Evolutionary conservation across 192 early-diverging fungal genomes (phyloP).

Genomic region (Kappamyces sp.): DNA sequence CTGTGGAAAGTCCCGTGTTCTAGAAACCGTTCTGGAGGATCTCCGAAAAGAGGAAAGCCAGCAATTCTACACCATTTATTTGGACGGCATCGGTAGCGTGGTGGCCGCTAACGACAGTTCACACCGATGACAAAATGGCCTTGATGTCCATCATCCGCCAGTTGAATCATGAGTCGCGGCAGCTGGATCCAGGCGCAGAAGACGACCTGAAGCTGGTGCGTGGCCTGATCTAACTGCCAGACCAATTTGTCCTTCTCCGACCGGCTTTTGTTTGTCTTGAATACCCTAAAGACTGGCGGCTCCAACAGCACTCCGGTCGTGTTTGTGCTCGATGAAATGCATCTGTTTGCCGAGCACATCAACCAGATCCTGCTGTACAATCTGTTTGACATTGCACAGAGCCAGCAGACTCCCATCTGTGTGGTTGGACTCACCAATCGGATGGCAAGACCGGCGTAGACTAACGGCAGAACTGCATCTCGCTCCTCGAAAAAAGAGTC

Average conservation of each 20-base stretch:
- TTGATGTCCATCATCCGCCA: constrained; percentile 78
- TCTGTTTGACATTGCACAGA: constrained; percentile 85
- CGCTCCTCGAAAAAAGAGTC: constrained; percentile 87
- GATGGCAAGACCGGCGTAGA: constrained; percentile 9
- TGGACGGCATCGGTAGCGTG: background rate
- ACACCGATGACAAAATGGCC: constrained; percentile 76
- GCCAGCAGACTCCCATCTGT: constrained; percentile 72
- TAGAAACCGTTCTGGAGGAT: no score
- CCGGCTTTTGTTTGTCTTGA: constrained; percentile 56
- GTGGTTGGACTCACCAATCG: constrained; percentile 82
- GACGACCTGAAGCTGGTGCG: constrained; percentile 21
- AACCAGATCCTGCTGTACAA: constrained; percentile 92
- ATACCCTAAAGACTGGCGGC: constrained; percentile 54
- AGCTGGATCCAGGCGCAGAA: constrained; percentile 30
- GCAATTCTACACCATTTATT: background rate
- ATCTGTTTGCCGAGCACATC: constrained; percentile 84
- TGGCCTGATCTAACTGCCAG: constrained; percentile 13
- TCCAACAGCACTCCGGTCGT: constrained; percentile 58
- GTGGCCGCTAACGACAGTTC: constrained; percentile 26
- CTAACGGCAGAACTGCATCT: constrained; percentile 61
- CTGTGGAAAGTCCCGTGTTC: no score
- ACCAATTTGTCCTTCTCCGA: constrained; percentile 56
- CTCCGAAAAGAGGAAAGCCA: no score
- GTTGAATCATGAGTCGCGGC: constrained; percentile 53
- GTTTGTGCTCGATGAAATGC: constrained; percentile 91